Conservation (phyloP, 495 filamentous ascomycete genomes). For the Xylaria nigripes region DNA sequence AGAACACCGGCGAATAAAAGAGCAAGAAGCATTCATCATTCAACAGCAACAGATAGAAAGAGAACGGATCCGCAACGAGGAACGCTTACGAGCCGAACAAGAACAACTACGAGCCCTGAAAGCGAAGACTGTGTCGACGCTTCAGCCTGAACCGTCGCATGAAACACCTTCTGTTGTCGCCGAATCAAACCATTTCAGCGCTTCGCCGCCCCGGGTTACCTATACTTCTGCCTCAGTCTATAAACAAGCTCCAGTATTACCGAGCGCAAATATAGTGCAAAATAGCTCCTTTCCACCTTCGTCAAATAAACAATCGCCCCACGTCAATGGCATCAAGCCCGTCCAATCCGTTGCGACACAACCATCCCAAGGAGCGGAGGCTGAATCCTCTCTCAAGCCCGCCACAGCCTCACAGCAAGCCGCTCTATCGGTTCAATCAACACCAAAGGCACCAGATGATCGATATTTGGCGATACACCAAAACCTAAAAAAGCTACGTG, state of each 20-base stretch:
- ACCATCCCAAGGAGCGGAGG: background rate
- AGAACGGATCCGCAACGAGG: constrained; percentile 42
- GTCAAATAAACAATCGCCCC: constrained; percentile 8
- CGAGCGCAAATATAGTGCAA: background rate
- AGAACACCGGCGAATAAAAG: constrained; percentile 37
- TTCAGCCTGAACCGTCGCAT: constrained; percentile 30
- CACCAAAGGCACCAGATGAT: constrained; percentile 18
- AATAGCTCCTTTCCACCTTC: constrained; percentile 3
- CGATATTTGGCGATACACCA: constrained; percentile 63
- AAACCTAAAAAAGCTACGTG: constrained; percentile 63
- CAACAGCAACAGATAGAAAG: constrained; percentile 40
- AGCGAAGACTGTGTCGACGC: constrained; percentile 34
- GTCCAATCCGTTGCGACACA: constrained; percentile 10
- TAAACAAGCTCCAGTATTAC: background rate
- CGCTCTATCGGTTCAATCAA: background rate
- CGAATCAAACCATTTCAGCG: constrained; percentile 2
- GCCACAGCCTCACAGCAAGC: background rate
- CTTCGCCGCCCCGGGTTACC: background rate
- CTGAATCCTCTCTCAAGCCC: background rate
- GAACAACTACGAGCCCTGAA: constrained; percentile 35
- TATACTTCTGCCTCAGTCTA: background rate
- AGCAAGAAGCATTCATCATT: constrained; percentile 36
- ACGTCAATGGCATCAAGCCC: constrained; percentile 13
- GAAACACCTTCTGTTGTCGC: background rate
- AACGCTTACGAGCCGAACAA: constrained; percentile 34